Evolutionary conservation across 129 eudicot species (phyloP).

Genomic region (Kitagawia praeruptora): DNA sequence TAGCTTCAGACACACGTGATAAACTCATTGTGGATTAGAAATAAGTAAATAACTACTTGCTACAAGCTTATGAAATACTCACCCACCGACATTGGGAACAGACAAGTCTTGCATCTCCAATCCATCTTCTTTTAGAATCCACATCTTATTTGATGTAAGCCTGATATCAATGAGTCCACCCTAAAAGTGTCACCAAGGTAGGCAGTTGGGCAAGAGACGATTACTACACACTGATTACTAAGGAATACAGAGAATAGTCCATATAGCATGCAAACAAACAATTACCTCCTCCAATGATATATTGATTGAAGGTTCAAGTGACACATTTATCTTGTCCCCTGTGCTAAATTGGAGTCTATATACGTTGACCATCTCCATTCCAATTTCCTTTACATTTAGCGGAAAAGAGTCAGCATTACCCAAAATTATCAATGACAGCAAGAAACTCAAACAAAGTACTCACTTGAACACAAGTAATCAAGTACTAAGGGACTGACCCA

Average conservation of each 20-base stretch:
- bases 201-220: background rate
- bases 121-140: constrained; percentile 77
- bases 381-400: constrained; percentile 39
- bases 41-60: too few species aligned
- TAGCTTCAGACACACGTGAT: background rate
- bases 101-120: constrained; percentile 38
- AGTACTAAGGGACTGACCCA: background rate
- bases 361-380: constrained; percentile 35
- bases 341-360: constrained; percentile 39
- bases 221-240: background rate
- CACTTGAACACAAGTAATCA: background rate
- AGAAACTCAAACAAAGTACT: background rate
- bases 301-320: constrained; percentile 46
- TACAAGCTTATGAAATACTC: constrained; percentile 20
- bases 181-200: constrained; percentile 26
- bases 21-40: background rate
- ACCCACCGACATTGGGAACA: constrained; percentile 30
- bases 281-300: constrained; percentile 64
- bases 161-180: constrained; percentile 61
- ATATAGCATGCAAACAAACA: background rate
- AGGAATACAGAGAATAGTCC: constrained; percentile 13
- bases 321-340: constrained; percentile 43
- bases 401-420: constrained; percentile 8
- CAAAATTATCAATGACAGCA: background rate
- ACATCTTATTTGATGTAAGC: constrained; percentile 56